Base-by-base conservation (phyloP, 495 filamentous ascomycete species). In the Tuber melanosporum region DNA sequence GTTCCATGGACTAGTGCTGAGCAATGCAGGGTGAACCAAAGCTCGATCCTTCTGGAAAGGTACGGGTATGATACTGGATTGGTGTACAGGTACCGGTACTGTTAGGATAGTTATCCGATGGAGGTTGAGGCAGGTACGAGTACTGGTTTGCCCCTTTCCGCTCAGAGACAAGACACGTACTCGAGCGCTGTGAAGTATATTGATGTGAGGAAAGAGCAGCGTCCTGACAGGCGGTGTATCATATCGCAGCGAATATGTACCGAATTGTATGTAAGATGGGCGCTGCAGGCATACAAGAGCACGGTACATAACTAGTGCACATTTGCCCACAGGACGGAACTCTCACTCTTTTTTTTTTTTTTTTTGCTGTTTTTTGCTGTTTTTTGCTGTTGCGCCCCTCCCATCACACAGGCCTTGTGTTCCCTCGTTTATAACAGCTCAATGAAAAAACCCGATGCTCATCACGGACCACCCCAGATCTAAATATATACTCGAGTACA, bases 391-490 rank as follows among this genome's bases (percentile, higher is more conserved):
- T 26, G 26, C 57, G 14, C 26, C 57, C 57, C 57, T 66, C 26
- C 57, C 57, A 26, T 66, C 12, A 15, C 57, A 66, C 26, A 32
- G 3, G 26, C 26, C 26, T 66, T 66, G 57, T 66, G 26, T 26
- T 7, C 57, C 57, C 57, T 66, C 57, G 57, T 66, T 36, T 66
- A 66, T 17, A 66, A 66, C 57, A 36, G 14, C 26, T 66, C 57
- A 36, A 66, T 32, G 52, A 66, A 36, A 66, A 66, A 66, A 36
- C 26, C 2, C 57, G 57, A 66, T 66, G 57, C 57, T 19, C 57
- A 66, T 66, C 57, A 66, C 57, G 57, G 57, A 66, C 57, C 57
- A 66, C 57, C 57, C 57, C 4, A 36, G 26, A 66, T 66, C 57
- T 66, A 66, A 66, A 66, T 66, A 66, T 66, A 66, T 36, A 32